Percentiles rank a stretch among this genome's conserved stretches.
These are phyloP conservation scores for Pythium phragmitis DNA, from an alignment of 352 stramenopile species.

Conservation along the genomic window DNA sequence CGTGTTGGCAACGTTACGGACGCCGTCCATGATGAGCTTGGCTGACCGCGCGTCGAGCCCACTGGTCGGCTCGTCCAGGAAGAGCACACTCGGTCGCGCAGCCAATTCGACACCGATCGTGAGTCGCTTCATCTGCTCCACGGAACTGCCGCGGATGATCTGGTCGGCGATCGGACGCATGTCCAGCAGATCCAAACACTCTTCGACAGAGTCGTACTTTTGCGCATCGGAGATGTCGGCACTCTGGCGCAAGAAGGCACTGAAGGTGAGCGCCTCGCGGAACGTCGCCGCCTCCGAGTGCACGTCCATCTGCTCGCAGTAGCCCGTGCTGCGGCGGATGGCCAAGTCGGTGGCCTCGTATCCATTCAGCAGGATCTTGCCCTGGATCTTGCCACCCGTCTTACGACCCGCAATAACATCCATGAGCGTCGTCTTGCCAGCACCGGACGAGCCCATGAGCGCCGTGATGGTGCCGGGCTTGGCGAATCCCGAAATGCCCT, in stretches of 20 bases:
- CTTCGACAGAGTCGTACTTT: conserved; percentile 40
- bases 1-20: conserved; percentile 71
- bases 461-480: conserved; percentile 58
- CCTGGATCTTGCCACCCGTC: conserved; percentile 79
- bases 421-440: conserved; percentile 94
- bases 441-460: conserved; percentile 71
- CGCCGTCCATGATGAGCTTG: conserved; percentile 74
- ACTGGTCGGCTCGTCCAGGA: conserved; percentile 77
- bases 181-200: conserved; percentile 40
- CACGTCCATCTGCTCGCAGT: conserved; percentile 75
- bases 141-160: conserved; percentile 38
- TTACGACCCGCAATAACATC: conserved; percentile 95
- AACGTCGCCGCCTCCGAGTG: conserved; percentile 56
- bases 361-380: conserved; percentile 89
- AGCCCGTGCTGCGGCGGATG: conserved; percentile 42
- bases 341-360: conserved; percentile 60
- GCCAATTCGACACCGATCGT: conserved; percentile 73
- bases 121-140: conserved; percentile 52
- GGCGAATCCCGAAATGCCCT: conserved; percentile 50
- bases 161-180: conserved; percentile 36
- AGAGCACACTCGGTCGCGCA: conserved; percentile 72
- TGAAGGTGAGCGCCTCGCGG: conserved; percentile 92
- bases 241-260: conserved; percentile 78
- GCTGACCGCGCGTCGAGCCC: conserved; percentile 81
- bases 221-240: conserved; percentile 25